phyloP scores from a whole-genome alignment of 2,329 filamentous ascomycete species.

The Davidsoniella virescens region DNA sequence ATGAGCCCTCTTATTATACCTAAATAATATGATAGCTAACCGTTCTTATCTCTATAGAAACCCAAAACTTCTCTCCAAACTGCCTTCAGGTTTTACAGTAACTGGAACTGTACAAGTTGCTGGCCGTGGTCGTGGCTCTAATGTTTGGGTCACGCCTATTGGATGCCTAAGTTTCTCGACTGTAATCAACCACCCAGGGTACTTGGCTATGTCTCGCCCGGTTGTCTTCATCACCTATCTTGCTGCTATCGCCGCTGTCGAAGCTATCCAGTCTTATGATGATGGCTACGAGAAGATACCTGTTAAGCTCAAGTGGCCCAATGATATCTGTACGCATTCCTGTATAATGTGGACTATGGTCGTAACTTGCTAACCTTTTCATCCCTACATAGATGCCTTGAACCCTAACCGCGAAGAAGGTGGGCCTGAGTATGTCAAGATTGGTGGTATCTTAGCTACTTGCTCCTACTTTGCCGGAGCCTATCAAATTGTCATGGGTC shows the following conservation, averaged over 20 bases:
- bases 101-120: conserved; percentile 79
- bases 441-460: conserved; percentile 85
- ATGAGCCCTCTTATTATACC: conserved; percentile 14
- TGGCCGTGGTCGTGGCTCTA: conserved; percentile 72
- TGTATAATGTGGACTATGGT: conserved; percentile 13
- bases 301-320: conserved; percentile 91
- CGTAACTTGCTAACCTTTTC: neutral
- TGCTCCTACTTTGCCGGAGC: conserved; percentile 60
- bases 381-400: conserved; percentile 36
- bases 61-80: conserved; percentile 51
- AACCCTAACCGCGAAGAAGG: conserved; percentile 40
- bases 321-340: conserved; percentile 61
- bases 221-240: conserved; percentile 93
- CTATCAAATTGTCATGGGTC: conserved; percentile 75
- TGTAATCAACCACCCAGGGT: conserved; percentile 66
- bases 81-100: conserved; percentile 76
- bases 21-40: neutral
- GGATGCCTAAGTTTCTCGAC: conserved; percentile 80
- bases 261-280: conserved; percentile 69
- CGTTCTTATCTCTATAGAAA: conserved; percentile 37
- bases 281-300: conserved; percentile 57
- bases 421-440: conserved; percentile 55
- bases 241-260: conserved; percentile 70
- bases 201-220: conserved; percentile 54
- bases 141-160: conserved; percentile 86